phyloP scores from a whole-genome alignment of 306 rosid genomes.

The Biancaea sappan region DNA sequence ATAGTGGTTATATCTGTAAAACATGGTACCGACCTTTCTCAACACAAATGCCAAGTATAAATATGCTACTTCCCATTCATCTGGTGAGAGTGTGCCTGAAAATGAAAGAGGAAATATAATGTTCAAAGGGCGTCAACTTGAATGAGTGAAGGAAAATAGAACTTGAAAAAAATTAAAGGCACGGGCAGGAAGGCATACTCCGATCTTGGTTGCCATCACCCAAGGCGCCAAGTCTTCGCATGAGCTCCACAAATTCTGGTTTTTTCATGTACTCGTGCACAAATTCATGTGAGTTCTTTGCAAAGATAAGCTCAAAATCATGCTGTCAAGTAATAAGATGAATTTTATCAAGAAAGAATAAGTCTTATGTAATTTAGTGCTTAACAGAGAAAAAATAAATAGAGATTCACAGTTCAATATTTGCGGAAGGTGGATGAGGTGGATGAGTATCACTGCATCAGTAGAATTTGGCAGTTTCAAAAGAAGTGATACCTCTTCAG shows the following conservation, averaged over 20 bases:
- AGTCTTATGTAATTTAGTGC: neutral
- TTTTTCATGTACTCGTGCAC: conserved; percentile 82
- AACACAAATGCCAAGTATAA: conserved; percentile 63
- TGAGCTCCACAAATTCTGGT: conserved; percentile 79
- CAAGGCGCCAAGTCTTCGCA: conserved; percentile 94
- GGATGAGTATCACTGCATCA: neutral
- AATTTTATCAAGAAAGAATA: neutral
- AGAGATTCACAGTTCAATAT: neutral
- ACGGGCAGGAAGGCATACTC: conserved; percentile 44
- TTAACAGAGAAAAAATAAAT: neutral
- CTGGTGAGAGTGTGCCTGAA: conserved; percentile 64
- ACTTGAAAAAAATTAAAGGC: neutral
- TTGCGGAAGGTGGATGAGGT: neutral
- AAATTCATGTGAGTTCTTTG: conserved; percentile 82
- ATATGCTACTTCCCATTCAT: conserved; percentile 78
- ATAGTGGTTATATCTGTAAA: neutral
- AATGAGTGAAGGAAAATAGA: neutral
- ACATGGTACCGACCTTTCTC: conserved; percentile 50
- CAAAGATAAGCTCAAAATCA: conserved; percentile 84
- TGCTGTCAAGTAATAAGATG: conserved; percentile 51
- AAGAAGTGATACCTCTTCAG: conserved; percentile 73
- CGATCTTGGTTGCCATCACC: conserved; percentile 96
- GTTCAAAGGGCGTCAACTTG: neutral
- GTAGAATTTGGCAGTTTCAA: neutral
- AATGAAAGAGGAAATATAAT: neutral